Conservation (phyloP, 257 asterid genomes). For the Nemophila menziesii region DNA sequence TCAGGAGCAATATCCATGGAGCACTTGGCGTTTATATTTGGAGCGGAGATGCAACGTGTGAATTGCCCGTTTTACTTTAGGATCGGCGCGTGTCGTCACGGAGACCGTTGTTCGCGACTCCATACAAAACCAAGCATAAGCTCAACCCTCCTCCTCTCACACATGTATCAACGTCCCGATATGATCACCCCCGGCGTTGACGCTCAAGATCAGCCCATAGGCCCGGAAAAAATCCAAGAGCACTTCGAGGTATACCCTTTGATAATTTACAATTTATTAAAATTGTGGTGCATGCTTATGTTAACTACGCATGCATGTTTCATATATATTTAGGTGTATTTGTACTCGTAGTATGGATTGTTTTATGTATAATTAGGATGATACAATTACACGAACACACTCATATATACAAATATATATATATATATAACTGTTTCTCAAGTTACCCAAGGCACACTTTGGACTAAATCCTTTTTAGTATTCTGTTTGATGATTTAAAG, state of each 20-base stretch:
- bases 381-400: too few species aligned
- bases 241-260: constrained; percentile 95
- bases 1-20: constrained; percentile 45
- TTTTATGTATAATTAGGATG: too few species aligned
- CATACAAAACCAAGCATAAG: constrained; percentile 92
- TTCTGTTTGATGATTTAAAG: too few species aligned
- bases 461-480: too few species aligned
- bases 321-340: too few species aligned
- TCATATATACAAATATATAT: too few species aligned
- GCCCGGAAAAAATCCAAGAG: constrained; percentile 66
- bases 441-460: too few species aligned
- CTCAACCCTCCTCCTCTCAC: constrained; percentile 71
- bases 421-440: too few species aligned
- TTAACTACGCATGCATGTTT: too few species aligned
- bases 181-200: constrained; percentile 94
- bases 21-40: constrained; percentile 79
- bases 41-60: constrained; percentile 86
- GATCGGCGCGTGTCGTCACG: constrained; percentile 96
- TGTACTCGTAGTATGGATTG: too few species aligned
- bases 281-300: too few species aligned
- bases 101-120: constrained; percentile 90
- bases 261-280: too few species aligned
- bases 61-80: constrained; percentile 94
- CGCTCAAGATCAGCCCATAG: constrained; percentile 73
- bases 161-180: constrained; percentile 95